Percentiles rank a stretch among this genome's conserved stretches.
Evolutionary conservation across 306 rosid species (phyloP).

Genomic region (Sicyos edulis): DNA sequence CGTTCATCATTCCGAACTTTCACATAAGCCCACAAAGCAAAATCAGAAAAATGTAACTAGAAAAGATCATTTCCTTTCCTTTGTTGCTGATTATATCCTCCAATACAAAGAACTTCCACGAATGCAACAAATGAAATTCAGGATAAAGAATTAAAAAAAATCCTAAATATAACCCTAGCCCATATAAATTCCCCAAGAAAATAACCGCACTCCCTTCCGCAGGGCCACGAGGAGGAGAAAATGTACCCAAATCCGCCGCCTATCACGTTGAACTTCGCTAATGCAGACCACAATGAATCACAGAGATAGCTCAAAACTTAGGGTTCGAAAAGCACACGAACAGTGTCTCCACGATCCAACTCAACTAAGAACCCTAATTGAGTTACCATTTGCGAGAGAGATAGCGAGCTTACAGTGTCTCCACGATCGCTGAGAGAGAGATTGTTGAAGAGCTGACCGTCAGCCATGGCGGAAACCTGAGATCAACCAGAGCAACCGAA

Average conservation of each 20-base stretch:
- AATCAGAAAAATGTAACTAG: neutral
- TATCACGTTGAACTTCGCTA: neutral
- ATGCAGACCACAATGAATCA: neutral
- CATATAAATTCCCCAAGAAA: neutral
- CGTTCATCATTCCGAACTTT: neutral
- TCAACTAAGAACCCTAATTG: neutral
- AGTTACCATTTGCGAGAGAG: neutral
- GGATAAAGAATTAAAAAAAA: neutral
- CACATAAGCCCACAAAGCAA: neutral
- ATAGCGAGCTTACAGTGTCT: conserved; percentile 65
- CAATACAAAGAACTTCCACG: neutral
- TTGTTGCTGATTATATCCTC: neutral
- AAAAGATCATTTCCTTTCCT: neutral
- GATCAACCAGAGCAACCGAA: neutral
- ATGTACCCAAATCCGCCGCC: neutral
- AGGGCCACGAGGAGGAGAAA: no score
- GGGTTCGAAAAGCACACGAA: neutral
- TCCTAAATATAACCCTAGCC: conserved; percentile 1
- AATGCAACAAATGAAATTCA: neutral
- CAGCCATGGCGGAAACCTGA: conserved; percentile 50
- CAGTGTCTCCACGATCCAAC: neutral
- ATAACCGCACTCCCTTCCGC: neutral
- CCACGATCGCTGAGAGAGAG: conserved; percentile 97
- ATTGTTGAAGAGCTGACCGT: conserved; percentile 79
- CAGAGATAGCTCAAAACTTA: neutral